These are phyloP conservation scores for Trichoderma sp. DNA, from an alignment of 2,329 filamentous ascomycete genomes.

Conservation along the genomic window DNA sequence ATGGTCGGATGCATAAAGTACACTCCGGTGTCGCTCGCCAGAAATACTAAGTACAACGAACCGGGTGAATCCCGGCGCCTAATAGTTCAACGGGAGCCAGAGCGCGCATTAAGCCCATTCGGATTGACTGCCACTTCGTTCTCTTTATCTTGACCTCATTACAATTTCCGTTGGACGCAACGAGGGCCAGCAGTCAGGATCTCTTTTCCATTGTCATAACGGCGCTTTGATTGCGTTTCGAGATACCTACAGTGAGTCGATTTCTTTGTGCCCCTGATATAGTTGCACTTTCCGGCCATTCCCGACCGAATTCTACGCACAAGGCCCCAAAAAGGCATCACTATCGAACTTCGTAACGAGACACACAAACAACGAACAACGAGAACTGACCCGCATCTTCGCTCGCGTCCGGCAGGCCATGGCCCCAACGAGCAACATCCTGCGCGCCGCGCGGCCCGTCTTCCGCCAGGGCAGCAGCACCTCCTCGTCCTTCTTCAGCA, in stretches of 20 bases:
- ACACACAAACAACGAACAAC: background rate
- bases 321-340: no score
- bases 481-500: constrained; percentile 33
- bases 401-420: constrained; percentile 35
- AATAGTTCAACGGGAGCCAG: background rate
- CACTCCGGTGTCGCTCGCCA: constrained; percentile 18
- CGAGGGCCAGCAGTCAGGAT: no score
- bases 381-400: background rate
- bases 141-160: background rate
- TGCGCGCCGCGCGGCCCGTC: constrained; percentile 58
- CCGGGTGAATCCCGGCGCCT: constrained; percentile 24
- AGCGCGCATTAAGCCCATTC: constrained; percentile 7
- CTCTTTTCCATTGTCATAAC: no score
- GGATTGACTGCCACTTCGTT: background rate
- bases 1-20: constrained; percentile 14
- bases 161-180: no score
- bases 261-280: no score
- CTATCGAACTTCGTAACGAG: no score
- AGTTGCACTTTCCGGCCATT: no score
- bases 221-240: no score
- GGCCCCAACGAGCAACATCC: constrained; percentile 52
- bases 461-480: constrained; percentile 58
- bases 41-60: background rate
- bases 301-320: no score
- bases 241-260: no score